Base-by-base conservation (phyloP, 345 rosid species). In the Alliaria petiolata region DNA sequence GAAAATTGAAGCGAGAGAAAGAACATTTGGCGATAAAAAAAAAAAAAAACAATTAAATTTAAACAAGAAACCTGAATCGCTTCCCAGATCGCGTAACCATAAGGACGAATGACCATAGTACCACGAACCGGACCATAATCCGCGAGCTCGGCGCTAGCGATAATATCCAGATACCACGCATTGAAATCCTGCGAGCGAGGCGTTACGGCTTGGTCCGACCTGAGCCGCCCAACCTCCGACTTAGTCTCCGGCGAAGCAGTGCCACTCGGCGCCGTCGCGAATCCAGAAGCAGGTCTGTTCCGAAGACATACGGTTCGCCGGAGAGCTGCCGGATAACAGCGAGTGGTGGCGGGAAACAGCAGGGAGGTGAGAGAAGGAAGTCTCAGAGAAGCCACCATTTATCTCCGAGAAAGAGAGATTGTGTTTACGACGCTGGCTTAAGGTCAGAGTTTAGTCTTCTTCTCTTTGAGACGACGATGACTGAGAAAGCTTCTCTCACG, bases 101-200 rank as follows among this genome's bases (percentile, higher is more conserved):
- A 91, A 0, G 99, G 97, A 5, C 95, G 87, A 75, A 91, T 91
- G 19, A 91, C 96, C 99, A 93, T 91, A 5, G 99, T 91, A 3
- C 99, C 99, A 39, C 95, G 91, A 65, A 93, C 97, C 0, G 93
- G 97, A 53, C 99, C 97, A 42, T 91, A 89, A 79, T 93, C 98
- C 4, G 97, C 96, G 36, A 93, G 89, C 74, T 93, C 97, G 3
- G 99, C 97, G 50, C 80, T 87, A n/a, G 91, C 95, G 53, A 91
- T 87, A 71, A 89, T 84, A 79, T 91, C 96, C 8, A 91, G 81
- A 54, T 88, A 93, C 99, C 97, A 93, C 19, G 93, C 97, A 78
- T 83, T 93, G 86, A 89, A 91, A 77, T 93, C 96, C 81, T 83
- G 83, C 7, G 97, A 91, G 40, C 90, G 88, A n/a, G 96, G 95